These are phyloP conservation scores for Drechslerella dactyloides DNA, from an alignment of 2,329 filamentous ascomycete genomes.

Conservation along the genomic window DNA sequence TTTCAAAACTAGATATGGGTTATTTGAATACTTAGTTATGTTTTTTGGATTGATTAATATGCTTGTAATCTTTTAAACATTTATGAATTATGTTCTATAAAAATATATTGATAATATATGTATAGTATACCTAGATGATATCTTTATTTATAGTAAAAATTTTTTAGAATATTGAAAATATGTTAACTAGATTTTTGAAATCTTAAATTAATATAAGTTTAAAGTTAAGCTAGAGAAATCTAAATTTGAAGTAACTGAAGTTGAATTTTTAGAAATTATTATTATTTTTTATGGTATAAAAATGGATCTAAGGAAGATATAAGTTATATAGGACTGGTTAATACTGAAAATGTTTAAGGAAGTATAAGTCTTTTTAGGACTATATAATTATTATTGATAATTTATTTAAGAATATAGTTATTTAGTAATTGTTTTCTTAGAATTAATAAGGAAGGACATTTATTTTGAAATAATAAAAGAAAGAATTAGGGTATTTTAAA, in stretches of 20 bases:
- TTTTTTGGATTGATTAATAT: conserved; percentile 36
- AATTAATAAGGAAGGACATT: no score
- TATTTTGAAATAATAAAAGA: no score
- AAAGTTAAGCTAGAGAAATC: conserved; percentile 13
- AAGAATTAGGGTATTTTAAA: no score
- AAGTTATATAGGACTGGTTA: neutral
- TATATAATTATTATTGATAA: no score
- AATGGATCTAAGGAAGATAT: neutral
- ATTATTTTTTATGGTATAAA: conserved; percentile 7
- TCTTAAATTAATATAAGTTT: conserved; percentile 1
- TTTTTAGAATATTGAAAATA: conserved; percentile 12
- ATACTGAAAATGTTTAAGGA: neutral
- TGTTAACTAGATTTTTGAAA: conserved; percentile 12
- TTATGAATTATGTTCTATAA: conserved; percentile 21
- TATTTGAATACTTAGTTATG: conserved; percentile 25
- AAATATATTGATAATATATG: conserved; percentile 18
- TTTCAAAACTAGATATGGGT: neutral
- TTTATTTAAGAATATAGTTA: no score
- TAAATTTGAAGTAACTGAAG: neutral
- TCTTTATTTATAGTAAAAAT: conserved; percentile 27
- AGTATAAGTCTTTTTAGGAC: no score
- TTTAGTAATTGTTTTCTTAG: no score
- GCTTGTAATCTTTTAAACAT: conserved; percentile 19
- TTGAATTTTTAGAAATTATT: conserved; percentile 4
- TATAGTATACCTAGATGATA: conserved; percentile 38